Conservation (phyloP, 306 rosid species). For the Echinosophora koreensis region DNA sequence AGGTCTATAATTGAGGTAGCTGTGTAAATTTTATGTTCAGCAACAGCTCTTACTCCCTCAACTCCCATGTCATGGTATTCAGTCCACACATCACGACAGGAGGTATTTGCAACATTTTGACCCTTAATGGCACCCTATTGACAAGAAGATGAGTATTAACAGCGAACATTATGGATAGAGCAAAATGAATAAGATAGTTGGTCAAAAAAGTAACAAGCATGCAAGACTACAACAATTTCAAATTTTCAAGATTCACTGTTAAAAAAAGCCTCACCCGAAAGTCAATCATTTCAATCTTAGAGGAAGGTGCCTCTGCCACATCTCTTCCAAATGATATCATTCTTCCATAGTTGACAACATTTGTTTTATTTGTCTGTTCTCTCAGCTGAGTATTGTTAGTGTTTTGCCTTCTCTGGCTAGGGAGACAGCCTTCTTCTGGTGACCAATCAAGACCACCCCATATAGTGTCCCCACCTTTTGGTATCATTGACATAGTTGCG, state of each 20-base stretch:
- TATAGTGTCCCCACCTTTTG: conserved; percentile 83
- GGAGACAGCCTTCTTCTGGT: conserved; percentile 72
- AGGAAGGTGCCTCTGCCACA: conserved; percentile 71
- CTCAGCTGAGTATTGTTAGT: conserved; percentile 39
- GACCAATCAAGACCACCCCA: conserved; percentile 95
- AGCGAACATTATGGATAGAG: conserved; percentile 13
- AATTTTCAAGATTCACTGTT: conserved; percentile 29
- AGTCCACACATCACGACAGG: conserved; percentile 83
- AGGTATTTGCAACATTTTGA: conserved; percentile 62
- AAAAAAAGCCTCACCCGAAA: conserved; percentile 62
- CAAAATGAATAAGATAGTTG: background rate
- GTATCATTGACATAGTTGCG: conserved; percentile 93
- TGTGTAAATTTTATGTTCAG: conserved; percentile 77
- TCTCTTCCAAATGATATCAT: conserved; percentile 82
- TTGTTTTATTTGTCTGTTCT: conserved; percentile 49
- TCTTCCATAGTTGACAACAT: conserved; percentile 67
- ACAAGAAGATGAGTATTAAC: conserved; percentile 31
- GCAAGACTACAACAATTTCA: conserved; percentile 21
- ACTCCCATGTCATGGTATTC: conserved; percentile 90
- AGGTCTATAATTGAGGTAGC: conserved; percentile 66
- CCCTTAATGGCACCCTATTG: conserved; percentile 77
- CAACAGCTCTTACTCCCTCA: conserved; percentile 81
- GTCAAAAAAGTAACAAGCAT: conserved; percentile 26
- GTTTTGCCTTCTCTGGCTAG: conserved; percentile 56
- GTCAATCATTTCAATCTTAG: conserved; percentile 66